phyloP scores from a whole-genome alignment of 2,329 filamentous ascomycete species.

The Geosmithia flava region DNA sequence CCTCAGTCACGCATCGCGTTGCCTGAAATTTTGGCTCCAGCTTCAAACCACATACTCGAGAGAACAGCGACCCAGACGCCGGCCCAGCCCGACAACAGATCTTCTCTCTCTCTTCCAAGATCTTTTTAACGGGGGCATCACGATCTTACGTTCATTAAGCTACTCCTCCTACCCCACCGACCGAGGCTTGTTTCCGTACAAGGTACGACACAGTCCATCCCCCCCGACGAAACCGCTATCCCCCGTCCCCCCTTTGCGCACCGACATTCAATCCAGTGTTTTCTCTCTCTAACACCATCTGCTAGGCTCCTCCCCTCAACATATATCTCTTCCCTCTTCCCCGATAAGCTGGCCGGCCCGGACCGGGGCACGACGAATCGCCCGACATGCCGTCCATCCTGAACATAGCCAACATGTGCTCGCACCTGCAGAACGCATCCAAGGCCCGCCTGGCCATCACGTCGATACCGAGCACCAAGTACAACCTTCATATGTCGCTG shows the following conservation, averaged over 20 bases:
- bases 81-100: too few relatives aligned
- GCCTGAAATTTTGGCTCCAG: neutral
- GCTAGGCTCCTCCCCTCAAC: neutral
- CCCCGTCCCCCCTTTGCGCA: neutral
- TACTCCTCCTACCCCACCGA: too few relatives aligned
- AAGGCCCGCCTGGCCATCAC: conserved; percentile 75
- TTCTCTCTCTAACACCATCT: neutral
- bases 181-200: too few relatives aligned
- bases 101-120: too few relatives aligned
- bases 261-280: too few relatives aligned
- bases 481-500: conserved; percentile 64
- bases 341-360: neutral
- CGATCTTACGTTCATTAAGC: too few relatives aligned
- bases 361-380: neutral
- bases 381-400: conserved; percentile 38
- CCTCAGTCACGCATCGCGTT: neutral
- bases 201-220: too few relatives aligned
- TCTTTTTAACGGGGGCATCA: too few relatives aligned
- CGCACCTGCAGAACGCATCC: conserved; percentile 82
- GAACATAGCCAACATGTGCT: conserved; percentile 70
- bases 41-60: neutral
- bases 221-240: too few relatives aligned
- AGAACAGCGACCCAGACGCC: too few relatives aligned
- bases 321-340: neutral
- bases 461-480: conserved; percentile 67